Evolutionary conservation across 2,329 filamentous ascomycete genomes (phyloP).

Genomic region (Fusarium staphyleae): DNA sequence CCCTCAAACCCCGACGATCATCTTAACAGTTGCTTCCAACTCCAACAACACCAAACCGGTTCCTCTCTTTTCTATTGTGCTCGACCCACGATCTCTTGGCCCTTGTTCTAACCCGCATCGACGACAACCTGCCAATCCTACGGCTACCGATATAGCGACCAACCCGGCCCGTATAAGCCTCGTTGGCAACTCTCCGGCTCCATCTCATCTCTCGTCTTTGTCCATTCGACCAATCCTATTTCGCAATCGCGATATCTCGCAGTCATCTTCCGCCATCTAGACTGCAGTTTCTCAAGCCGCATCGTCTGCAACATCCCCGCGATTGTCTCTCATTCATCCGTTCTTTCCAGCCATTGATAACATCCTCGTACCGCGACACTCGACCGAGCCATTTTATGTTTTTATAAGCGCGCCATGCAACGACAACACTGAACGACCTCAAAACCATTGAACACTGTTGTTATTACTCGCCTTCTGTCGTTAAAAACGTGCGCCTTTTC

Average conservation of each 20-base stretch:
- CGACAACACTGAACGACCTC: slow-evolving; percentile 6
- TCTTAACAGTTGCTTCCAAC: slow-evolving; percentile 16
- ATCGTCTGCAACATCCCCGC: slow-evolving; percentile 3
- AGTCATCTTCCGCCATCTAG: slow-evolving; percentile 17
- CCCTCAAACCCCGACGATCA: slow-evolving; percentile 29
- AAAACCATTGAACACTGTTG: slow-evolving; percentile 1
- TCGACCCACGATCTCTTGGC: slow-evolving; percentile 11
- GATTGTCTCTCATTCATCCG: slow-evolving; percentile 21
- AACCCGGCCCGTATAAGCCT: slow-evolving; percentile 10
- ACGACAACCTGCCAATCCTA: not conserved
- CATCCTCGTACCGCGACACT: slow-evolving; percentile 4
- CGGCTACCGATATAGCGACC: slow-evolving; percentile 4
- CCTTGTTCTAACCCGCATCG: slow-evolving; percentile 14
- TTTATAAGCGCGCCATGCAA: slow-evolving; percentile 15
- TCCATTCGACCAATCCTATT: slow-evolving; percentile 27
- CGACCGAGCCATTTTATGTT: not conserved
- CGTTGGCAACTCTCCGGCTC: slow-evolving; percentile 11
- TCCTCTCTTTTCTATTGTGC: not conserved
- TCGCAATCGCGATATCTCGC: slow-evolving; percentile 16
- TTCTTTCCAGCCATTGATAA: slow-evolving; percentile 1
- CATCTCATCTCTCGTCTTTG: slow-evolving; percentile 22
- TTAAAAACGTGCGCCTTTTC: slow-evolving; percentile 8
- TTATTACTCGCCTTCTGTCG: slow-evolving; percentile 13
- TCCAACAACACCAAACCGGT: slow-evolving; percentile 3
- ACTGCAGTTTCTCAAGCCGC: slow-evolving; percentile 4